These are phyloP conservation scores for Solanum hybrid DNA, from an alignment of 305 asterid species.

Conservation along the genomic window DNA sequence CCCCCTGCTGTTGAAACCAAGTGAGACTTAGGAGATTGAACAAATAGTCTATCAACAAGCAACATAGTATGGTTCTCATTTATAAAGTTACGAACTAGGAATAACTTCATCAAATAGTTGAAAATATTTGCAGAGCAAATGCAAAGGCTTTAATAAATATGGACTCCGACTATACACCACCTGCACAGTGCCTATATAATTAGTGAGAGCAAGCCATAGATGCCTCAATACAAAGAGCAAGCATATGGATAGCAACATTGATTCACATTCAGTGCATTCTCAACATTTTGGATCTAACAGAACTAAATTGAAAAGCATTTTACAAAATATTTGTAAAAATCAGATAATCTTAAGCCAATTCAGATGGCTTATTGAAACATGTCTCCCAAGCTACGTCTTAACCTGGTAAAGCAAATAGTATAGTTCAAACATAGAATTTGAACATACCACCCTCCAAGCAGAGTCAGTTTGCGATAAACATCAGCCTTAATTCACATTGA, in stretches of 20 bases:
- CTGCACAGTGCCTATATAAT: neutral
- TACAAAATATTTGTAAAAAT: neutral
- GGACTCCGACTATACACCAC: neutral
- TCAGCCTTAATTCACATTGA: neutral
- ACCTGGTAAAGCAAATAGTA: neutral
- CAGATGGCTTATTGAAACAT: neutral
- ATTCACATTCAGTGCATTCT: neutral
- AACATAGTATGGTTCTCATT: neutral
- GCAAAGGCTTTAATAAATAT: neutral
- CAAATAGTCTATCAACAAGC: neutral
- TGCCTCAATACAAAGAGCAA: neutral
- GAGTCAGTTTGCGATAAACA: neutral
- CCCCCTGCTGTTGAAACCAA: conserved; percentile 36
- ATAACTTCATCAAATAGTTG: neutral
- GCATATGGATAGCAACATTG: neutral
- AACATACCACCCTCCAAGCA: neutral
- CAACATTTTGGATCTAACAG: neutral
- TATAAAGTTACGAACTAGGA: neutral
- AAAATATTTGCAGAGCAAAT: neutral
- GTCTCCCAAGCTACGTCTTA: neutral
- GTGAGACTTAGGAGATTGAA: neutral
- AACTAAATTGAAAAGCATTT: neutral
- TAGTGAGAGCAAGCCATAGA: neutral
- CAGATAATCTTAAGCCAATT: neutral
- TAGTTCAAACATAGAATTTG: neutral